phyloP scores from a whole-genome alignment of 768 basidiomycete genomes.

The Termitomyces sp. region DNA sequence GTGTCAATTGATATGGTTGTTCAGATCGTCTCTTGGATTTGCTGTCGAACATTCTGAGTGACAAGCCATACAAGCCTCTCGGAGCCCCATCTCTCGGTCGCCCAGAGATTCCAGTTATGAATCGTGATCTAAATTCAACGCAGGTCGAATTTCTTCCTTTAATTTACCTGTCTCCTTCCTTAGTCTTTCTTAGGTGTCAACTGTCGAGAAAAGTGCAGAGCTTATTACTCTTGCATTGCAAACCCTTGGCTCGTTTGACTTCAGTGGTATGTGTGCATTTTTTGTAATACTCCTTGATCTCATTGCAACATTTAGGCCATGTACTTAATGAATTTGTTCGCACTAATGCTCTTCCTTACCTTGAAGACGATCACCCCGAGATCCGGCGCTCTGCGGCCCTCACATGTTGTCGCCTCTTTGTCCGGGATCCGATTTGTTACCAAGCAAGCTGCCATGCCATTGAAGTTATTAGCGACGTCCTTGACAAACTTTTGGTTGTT shows the following conservation, averaged over 20 bases:
- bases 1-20: not conserved
- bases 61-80: conserved; percentile 81
- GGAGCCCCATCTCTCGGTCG: conserved; percentile 73
- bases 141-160: conserved; percentile 31
- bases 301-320: conserved; percentile 54
- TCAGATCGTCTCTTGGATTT: conserved; percentile 87
- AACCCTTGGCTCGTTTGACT: conserved; percentile 90
- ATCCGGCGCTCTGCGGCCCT: conserved; percentile 86
- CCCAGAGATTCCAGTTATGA: conserved; percentile 42
- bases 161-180: conserved; percentile 2
- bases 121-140: conserved; percentile 46
- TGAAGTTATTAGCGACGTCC: conserved; percentile 95
- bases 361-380: conserved; percentile 88
- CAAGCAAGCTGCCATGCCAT: conserved; percentile 96
- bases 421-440: conserved; percentile 92
- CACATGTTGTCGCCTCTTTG: conserved; percentile 89
- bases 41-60: conserved; percentile 74
- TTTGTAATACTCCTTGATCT: conserved; percentile 1
- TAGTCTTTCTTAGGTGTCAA: conserved; percentile 28
- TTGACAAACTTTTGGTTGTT: conserved; percentile 92
- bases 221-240: conserved; percentile 76
- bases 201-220: conserved; percentile 61
- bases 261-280: conserved; percentile 57
- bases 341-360: conserved; percentile 83
- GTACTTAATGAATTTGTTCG: conserved; percentile 95